These are phyloP conservation scores for Meyerozyma carpophila DNA, from an alignment of 1,139 yeast species.

Conservation along the genomic window DNA sequence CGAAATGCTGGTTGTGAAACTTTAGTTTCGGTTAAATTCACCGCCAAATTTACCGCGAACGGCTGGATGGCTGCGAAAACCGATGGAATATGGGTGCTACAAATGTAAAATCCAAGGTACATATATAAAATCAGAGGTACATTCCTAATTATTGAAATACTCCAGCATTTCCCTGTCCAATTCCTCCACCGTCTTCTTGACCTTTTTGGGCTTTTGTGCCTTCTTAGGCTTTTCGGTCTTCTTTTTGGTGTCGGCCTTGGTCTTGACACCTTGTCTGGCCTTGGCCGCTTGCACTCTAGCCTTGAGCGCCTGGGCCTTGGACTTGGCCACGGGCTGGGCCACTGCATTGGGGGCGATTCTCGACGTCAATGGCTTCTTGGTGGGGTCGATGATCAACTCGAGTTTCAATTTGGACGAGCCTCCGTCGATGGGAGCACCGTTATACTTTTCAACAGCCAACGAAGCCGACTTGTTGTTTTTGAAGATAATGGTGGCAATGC, in stretches of 20 bases:
- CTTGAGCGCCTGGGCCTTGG: constrained; percentile 20
- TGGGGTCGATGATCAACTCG: constrained; percentile 84
- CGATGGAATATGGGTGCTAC: too few species aligned
- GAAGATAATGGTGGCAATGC: constrained; percentile 85
- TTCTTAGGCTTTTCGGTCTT: constrained; percentile 22
- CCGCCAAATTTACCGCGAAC: too few species aligned
- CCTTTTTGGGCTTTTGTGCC: constrained; percentile 34
- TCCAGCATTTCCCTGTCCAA: constrained; percentile 94
- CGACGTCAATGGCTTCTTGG: constrained; percentile 67
- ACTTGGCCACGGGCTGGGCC: constrained; percentile 10
- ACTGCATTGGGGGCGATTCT: constrained; percentile 54
- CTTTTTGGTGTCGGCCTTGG: constrained; percentile 16
- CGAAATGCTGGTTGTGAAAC: neutral
- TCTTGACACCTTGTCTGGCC: constrained; percentile 8
- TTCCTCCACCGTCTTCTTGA: constrained; percentile 80
- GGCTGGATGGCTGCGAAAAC: too few species aligned
- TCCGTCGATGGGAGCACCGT: constrained; percentile 90
- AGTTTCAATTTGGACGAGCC: constrained; percentile 76
- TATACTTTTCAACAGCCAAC: constrained; percentile 74
- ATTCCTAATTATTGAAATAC: constrained; percentile 42
- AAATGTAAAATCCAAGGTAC: too few species aligned
- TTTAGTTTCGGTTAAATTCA: neutral
- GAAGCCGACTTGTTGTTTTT: constrained; percentile 60
- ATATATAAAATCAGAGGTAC: neutral
- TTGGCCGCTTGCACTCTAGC: constrained; percentile 14